A percentile compares a stretch with the other conserved stretches of the same genome.
phyloP scores from a whole-genome alignment of 78 protist genomes.

The Capsaspora owczarzaki region DNA sequence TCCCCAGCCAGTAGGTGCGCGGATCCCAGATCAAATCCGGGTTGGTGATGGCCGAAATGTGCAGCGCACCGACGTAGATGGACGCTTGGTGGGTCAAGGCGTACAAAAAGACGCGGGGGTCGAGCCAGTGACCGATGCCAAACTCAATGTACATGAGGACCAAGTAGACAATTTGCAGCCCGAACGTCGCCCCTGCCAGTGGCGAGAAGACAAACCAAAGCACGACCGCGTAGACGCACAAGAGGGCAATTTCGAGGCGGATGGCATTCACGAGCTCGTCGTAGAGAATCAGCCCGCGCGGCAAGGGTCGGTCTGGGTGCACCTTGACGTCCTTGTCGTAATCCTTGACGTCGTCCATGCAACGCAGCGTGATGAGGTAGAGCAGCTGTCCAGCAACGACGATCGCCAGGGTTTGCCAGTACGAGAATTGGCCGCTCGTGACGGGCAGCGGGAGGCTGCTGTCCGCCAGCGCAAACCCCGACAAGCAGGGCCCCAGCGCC shows the following conservation, averaged over 20 bases:
- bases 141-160: background rate
- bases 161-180: background rate
- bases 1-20: background rate
- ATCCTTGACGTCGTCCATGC: slow-evolving; percentile 4
- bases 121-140: background rate
- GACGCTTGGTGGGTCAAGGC: background rate
- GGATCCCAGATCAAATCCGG: background rate
- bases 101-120: background rate
- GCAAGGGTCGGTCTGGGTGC: background rate
- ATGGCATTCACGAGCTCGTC: background rate
- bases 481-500: background rate
- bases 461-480: background rate
- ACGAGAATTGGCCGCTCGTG: no score
- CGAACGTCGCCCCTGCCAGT: background rate
- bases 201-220: background rate
- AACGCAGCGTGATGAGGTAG: background rate
- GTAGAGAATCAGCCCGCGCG: background rate
- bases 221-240: background rate
- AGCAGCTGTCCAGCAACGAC: background rate
- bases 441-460: no score
- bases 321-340: background rate
- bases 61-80: background rate
- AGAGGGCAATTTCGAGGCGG: background rate
- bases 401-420: background rate
- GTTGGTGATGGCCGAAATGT: background rate